Evolutionary conservation across 2,329 filamentous ascomycete species (phyloP), one percentile per base, ranked within the genome.

Genomic region (Penicillium sp.): DNA sequence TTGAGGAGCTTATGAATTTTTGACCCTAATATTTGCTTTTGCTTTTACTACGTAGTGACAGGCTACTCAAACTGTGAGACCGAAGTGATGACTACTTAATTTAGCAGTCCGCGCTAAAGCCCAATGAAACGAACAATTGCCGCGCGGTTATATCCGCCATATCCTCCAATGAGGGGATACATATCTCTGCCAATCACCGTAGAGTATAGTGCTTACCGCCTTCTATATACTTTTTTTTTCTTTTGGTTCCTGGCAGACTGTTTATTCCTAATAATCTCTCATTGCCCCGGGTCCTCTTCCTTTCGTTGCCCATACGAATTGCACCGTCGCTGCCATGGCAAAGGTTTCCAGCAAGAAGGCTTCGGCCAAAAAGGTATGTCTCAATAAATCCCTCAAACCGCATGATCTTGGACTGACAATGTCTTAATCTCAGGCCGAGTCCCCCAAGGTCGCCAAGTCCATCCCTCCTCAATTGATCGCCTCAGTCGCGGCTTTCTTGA

Each of bases 401-500:
- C 52, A 59, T 59, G 39, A 41, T 51, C 23, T 43, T 36, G 39
- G 43, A 49, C 48, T 53, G 35, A 59, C 48, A 44, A 26, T 41
- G 14, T 30, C 10, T 47, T 30, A 53, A 40, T 32, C 38, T 51
- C 42, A 70, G 68, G 56, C 58, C 30, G 65, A 69, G 45, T 48
- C 61, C 41, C 58, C 43, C 47, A 62, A 64, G 46, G 43, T 27
- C 34, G 16, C 43, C 46, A 55, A 64, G 45, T 52, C 70, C 27
- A 34, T 69, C 26, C 81, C 87, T 4, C 72, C 80, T 27, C 80
- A 88, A 70, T 76, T 91, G 34, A 76, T 91, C 67, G 82, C 85
- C 57, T 76, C 90, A 14, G 80, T 91, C 64, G 84, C 84, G 58
- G 73, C 75, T 19, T 91, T 91, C 70, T 78, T 91, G 46, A 79